Evolutionary conservation across 108 stramenopile genomes (phyloP).

Genomic region (Cyclotella cryptica): DNA sequence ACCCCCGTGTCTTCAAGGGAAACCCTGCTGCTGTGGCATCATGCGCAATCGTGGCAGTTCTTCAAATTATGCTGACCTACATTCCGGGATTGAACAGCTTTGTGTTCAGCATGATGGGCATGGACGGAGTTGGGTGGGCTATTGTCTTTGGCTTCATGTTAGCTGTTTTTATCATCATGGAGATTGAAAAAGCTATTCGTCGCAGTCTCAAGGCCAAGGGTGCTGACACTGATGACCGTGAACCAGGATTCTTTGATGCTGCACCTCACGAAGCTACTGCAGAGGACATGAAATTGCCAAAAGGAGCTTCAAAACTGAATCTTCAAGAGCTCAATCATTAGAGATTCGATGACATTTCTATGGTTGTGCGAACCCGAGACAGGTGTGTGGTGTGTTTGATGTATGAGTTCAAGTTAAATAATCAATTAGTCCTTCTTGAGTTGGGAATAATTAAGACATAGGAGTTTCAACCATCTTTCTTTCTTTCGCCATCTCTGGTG

Average conservation of each 20-base stretch:
- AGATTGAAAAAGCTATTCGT: constrained; percentile 83
- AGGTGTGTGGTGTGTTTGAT: too few relatives aligned
- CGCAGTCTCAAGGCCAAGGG: constrained; percentile 64
- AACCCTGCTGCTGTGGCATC: constrained; percentile 68
- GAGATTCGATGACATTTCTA: not conserved
- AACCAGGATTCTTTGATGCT: constrained; percentile 36
- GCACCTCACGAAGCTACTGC: not conserved
- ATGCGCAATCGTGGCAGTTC: constrained; percentile 54
- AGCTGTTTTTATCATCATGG: constrained; percentile 73
- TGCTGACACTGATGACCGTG: constrained; percentile 73
- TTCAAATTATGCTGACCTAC: constrained; percentile 76
- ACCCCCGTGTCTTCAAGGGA: constrained; percentile 66
- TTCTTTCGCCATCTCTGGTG: too few relatives aligned
- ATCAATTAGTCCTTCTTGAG: too few relatives aligned
- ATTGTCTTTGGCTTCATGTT: constrained; percentile 60
- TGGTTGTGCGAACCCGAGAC: too few relatives aligned
- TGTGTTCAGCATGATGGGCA: constrained; percentile 75
- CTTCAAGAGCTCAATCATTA: constrained; percentile 61
- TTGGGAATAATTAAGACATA: too few relatives aligned
- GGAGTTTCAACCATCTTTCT: too few relatives aligned
- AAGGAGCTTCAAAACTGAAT: constrained; percentile 74
- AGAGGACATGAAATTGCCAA: constrained; percentile 57
- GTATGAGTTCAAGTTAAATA: too few relatives aligned
- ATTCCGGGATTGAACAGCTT: constrained; percentile 77
- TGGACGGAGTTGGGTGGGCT: constrained; percentile 76